Percentiles rank a stretch among this genome's conserved stretches.
Evolutionary conservation across 805 yeast species (phyloP).

Genomic region (Hanseniaspora mollemarum): DNA sequence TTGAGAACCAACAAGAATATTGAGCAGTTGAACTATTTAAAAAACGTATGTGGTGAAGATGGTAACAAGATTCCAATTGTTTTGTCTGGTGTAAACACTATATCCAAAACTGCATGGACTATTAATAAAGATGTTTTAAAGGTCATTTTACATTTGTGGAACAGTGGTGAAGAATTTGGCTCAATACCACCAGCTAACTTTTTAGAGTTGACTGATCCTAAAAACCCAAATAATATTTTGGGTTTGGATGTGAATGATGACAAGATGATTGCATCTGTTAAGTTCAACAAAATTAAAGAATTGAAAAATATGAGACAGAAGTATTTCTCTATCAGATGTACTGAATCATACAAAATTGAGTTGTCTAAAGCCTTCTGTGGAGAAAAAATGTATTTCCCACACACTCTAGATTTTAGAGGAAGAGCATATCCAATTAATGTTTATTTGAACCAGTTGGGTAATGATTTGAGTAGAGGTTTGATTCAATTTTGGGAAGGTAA

Average conservation of each 20-base stretch:
- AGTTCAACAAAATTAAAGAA: conserved; percentile 36
- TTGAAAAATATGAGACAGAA: conserved; percentile 51
- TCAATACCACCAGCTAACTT: conserved; percentile 52
- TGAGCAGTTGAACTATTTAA: conserved; percentile 79
- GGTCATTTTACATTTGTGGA: conserved; percentile 72
- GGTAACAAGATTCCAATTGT: conserved; percentile 49
- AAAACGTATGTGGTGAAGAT: conserved; percentile 60
- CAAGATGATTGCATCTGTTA: not conserved
- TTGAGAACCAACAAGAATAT: conserved; percentile 75
- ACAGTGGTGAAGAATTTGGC: conserved; percentile 61
- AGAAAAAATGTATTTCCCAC: conserved; percentile 67
- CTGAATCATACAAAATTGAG: conserved; percentile 82
- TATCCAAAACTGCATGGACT: conserved; percentile 89
- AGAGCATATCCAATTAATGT: conserved; percentile 76
- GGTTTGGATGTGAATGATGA: not conserved
- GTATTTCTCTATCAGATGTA: conserved; percentile 81
- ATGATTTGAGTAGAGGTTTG: conserved; percentile 63
- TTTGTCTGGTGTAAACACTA: conserved; percentile 68
- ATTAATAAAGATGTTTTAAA: conserved; percentile 62
- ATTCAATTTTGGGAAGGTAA: conserved; percentile 69
- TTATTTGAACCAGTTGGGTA: conserved; percentile 69
- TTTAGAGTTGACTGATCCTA: conserved; percentile 40
- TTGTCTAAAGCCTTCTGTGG: conserved; percentile 88
- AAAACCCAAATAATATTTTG: conserved; percentile 45
- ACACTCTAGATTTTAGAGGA: conserved; percentile 71